phyloP scores from a whole-genome alignment of 73 alveolate genomes.

The Blepharisma stoltei region DNA sequence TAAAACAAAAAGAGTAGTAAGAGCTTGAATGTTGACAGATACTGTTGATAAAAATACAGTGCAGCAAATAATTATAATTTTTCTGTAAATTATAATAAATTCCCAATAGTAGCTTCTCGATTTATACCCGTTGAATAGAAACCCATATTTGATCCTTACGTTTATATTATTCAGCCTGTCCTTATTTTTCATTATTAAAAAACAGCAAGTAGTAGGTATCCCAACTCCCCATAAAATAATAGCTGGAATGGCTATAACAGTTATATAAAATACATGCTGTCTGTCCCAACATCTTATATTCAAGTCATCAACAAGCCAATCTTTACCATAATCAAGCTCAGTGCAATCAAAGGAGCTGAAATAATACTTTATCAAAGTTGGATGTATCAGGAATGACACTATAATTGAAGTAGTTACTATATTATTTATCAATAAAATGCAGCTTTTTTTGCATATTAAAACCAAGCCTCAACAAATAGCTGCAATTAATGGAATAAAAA shows the following conservation, averaged over 20 bases:
- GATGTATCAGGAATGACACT: slow-evolving; percentile 38
- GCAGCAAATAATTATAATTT: slow-evolving; percentile 38
- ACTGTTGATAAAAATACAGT: slow-evolving; percentile 38
- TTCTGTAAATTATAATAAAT: slow-evolving; percentile 23
- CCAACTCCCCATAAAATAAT: slow-evolving; percentile 55
- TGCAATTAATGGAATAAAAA: slow-evolving; percentile 30
- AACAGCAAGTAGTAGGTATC: slow-evolving; percentile 47
- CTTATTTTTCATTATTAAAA: slow-evolving; percentile 38
- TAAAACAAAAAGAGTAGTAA: slow-evolving; percentile 13
- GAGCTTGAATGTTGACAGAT: slow-evolving; percentile 11
- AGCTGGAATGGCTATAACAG: slow-evolving; percentile 36
- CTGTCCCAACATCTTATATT: slow-evolving; percentile 35
- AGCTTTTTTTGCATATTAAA: slow-evolving; percentile 29
- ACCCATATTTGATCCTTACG: slow-evolving; percentile 30
- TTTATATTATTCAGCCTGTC: slow-evolving; percentile 26
- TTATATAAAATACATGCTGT: slow-evolving; percentile 9
- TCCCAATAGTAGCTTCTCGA: slow-evolving; percentile 34
- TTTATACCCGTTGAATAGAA: slow-evolving; percentile 40
- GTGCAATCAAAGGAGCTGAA: neutral
- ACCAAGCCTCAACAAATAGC: slow-evolving; percentile 33
- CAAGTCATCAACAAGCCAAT: slow-evolving; percentile 27
- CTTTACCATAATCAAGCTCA: slow-evolving; percentile 4
- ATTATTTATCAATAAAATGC: slow-evolving; percentile 30
- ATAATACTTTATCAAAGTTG: slow-evolving; percentile 21
- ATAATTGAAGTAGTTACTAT: slow-evolving; percentile 31